phyloP scores from a whole-genome alignment of 345 rosid genomes.

The Boechera stricta region DNA sequence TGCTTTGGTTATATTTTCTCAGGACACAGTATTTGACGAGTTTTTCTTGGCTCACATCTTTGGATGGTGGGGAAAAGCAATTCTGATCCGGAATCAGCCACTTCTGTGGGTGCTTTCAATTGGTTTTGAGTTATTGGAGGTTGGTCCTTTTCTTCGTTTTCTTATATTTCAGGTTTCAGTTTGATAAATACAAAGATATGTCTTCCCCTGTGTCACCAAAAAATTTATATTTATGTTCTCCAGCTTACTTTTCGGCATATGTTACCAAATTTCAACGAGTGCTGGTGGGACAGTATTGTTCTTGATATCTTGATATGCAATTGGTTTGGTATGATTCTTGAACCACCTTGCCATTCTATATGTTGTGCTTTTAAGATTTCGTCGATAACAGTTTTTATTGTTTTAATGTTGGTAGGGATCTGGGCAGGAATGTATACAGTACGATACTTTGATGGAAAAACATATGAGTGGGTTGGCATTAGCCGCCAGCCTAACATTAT shows the following conservation, averaged over 20 bases:
- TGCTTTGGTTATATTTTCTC: conserved; percentile 28
- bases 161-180: not conserved
- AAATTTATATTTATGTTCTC: conserved; percentile 27
- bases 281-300: conserved; percentile 99
- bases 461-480: conserved; percentile 99
- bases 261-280: conserved; percentile 98
- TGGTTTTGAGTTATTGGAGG: conserved; percentile 99
- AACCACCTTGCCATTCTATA: not conserved
- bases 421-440: conserved; percentile 99
- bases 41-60: conserved; percentile 96
- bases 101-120: conserved; percentile 96
- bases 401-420: conserved; percentile 62
- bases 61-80: conserved; percentile 99
- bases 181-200: not conserved
- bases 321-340: conserved; percentile 87
- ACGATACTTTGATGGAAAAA: conserved; percentile 89
- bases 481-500: conserved; percentile 93
- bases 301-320: conserved; percentile 97
- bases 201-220: conserved; percentile 17
- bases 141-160: conserved; percentile 44
- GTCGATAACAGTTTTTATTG: conserved; percentile 1
- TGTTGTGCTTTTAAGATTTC: not conserved
- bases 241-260: conserved; percentile 98
- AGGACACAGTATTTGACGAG: conserved; percentile 95
- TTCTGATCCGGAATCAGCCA: conserved; percentile 90